Conservation (phyloP, 2,329 filamentous ascomycete species). For the Penicillium hesseltinei region DNA sequence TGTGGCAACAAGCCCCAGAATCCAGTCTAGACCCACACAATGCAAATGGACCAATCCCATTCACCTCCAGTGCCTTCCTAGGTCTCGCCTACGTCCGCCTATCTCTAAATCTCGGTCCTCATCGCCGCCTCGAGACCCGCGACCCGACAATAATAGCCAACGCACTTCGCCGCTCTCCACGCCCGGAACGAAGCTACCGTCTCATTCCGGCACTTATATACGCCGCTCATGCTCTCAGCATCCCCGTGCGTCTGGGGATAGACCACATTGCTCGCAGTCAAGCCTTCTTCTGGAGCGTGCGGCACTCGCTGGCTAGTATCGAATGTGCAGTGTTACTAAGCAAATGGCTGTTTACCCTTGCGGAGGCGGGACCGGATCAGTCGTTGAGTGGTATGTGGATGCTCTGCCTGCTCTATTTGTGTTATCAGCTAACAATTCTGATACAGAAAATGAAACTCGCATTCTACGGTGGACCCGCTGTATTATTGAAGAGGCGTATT, state of each 20-base stretch:
- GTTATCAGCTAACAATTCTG: background rate
- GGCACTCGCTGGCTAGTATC: constrained; percentile 36
- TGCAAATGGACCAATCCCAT: constrained; percentile 35
- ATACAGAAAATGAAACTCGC: constrained; percentile 31
- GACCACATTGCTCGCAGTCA: constrained; percentile 39
- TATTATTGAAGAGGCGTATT: constrained; percentile 35
- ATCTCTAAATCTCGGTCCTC: constrained; percentile 55
- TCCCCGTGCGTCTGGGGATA: constrained; percentile 44
- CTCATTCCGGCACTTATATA: constrained; percentile 66
- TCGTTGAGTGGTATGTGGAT: constrained; percentile 27
- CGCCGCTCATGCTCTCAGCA: constrained; percentile 65
- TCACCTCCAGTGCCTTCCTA: constrained; percentile 34
- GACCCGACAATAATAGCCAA: constrained; percentile 62
- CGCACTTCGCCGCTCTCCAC: constrained; percentile 58
- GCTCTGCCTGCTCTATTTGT: background rate
- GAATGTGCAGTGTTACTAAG: constrained; percentile 44
- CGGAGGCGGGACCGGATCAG: constrained; percentile 27
- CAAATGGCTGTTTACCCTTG: constrained; percentile 45
- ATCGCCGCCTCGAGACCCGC: constrained; percentile 62
- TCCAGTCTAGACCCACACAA: constrained; percentile 37
- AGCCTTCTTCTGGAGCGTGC: constrained; percentile 40
- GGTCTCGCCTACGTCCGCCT: constrained; percentile 35
- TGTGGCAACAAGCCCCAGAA: constrained; percentile 38
- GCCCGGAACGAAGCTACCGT: constrained; percentile 58
- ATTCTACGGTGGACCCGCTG: constrained; percentile 34